phyloP scores from a whole-genome alignment of 257 asterid genomes.

The Penstemon davidsonii region DNA sequence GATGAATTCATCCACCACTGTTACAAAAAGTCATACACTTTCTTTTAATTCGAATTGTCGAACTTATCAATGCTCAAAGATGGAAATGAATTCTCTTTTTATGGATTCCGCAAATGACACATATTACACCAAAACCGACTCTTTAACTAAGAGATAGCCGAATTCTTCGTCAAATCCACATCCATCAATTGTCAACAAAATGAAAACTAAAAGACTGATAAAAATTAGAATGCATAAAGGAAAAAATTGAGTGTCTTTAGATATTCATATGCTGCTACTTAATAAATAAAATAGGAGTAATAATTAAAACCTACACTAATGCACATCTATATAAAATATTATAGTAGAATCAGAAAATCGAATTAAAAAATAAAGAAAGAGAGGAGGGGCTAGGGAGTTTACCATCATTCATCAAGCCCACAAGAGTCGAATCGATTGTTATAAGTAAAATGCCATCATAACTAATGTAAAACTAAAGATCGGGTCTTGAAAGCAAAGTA shows the following conservation, averaged over 20 bases:
- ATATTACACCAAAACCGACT: neutral
- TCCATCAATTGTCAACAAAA: conserved; percentile 11
- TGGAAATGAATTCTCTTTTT: neutral
- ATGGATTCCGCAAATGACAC: neutral
- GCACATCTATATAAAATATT: neutral
- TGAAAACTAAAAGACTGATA: neutral
- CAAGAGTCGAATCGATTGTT: neutral
- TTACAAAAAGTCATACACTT: neutral
- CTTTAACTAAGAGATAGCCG: neutral
- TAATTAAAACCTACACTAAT: neutral
- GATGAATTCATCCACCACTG: neutral
- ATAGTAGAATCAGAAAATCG: neutral
- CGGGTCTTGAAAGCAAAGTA: neutral
- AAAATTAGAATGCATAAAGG: neutral
- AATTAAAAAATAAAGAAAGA: neutral
- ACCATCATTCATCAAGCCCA: conserved; percentile 6
- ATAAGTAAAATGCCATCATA: neutral
- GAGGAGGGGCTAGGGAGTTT: neutral
- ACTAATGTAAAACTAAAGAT: neutral
- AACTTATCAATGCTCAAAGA: neutral
- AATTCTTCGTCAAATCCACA: conserved; percentile 1
- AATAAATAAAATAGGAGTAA: neutral
- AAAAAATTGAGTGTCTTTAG: neutral
- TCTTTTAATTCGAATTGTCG: neutral
- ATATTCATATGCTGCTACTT: neutral